Evolutionary conservation across 2,329 filamentous ascomycete genomes (phyloP).

Genomic region (Cercospora sp.): DNA sequence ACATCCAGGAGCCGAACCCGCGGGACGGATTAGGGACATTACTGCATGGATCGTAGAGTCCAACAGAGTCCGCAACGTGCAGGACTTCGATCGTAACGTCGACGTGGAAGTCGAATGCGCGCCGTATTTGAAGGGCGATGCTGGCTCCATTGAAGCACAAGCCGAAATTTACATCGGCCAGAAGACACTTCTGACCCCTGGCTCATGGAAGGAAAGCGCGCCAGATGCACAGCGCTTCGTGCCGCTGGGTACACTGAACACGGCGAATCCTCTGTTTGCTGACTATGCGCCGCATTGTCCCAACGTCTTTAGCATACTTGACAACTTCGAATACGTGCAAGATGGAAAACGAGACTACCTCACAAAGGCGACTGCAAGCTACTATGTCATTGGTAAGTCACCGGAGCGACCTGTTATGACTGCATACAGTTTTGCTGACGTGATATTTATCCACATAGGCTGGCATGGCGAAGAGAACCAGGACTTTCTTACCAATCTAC

Average conservation of each 20-base stretch:
- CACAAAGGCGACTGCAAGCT: constrained; percentile 14
- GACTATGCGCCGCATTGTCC: constrained; percentile 13
- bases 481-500: constrained; percentile 15
- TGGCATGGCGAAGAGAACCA: constrained; percentile 16
- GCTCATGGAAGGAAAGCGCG: background rate
- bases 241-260: background rate
- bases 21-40: background rate
- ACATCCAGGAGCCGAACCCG: constrained; percentile 3
- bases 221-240: background rate
- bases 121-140: constrained; percentile 5
- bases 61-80: constrained; percentile 13
- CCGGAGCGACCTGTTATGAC: background rate
- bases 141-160: constrained; percentile 7
- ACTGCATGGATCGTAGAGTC: constrained; percentile 19
- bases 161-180: constrained; percentile 13
- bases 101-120: constrained; percentile 19
- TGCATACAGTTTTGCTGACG: too few relatives aligned
- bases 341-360: constrained; percentile 3
- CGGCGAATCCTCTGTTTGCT: constrained; percentile 19
- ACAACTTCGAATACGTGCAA: constrained; percentile 11
- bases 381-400: constrained; percentile 9
- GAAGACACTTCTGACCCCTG: background rate
- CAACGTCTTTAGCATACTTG: constrained; percentile 18
- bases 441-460: background rate
- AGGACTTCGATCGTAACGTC: constrained; percentile 5